Conservation (phyloP, 2,329 filamentous ascomycete genomes). For the Dactylonectria estremocensis region DNA sequence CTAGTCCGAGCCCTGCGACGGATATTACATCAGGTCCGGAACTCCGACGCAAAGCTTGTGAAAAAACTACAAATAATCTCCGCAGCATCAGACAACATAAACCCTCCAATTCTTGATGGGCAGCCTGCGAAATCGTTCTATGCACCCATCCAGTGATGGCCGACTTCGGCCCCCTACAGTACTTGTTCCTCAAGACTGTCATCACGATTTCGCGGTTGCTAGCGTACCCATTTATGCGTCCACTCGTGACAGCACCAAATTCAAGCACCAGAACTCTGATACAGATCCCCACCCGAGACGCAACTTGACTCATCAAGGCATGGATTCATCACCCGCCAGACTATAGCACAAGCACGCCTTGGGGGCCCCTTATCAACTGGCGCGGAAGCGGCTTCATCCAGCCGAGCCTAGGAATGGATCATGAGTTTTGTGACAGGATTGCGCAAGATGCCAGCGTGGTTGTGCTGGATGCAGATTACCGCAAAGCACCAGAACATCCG, state of each 20-base stretch:
- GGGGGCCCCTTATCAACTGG: slow-evolving; percentile 21
- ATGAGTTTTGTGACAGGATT: slow-evolving; percentile 12
- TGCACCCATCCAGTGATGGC: not conserved
- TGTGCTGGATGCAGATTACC: slow-evolving; percentile 29
- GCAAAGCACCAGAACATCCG: slow-evolving; percentile 22
- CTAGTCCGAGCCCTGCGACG: not conserved
- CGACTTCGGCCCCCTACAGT: not conserved
- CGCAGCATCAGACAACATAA: not conserved
- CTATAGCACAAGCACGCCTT: not conserved
- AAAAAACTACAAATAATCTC: not conserved
- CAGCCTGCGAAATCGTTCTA: not conserved
- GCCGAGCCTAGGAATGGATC: slow-evolving; percentile 6
- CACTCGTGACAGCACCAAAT: not conserved
- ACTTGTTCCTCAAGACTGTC: not conserved
- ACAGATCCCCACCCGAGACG: slow-evolving; percentile 22
- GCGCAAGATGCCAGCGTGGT: slow-evolving; percentile 5
- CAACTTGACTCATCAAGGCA: slow-evolving; percentile 9
- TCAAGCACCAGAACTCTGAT: slow-evolving; percentile 4
- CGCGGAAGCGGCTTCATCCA: slow-evolving; percentile 31
- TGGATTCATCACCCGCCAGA: slow-evolving; percentile 7
- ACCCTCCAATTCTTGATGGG: not conserved
- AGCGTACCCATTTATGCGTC: not conserved
- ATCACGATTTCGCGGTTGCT: not conserved
- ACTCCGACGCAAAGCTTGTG: not conserved
- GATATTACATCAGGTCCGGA: not conserved